A percentile compares a stretch with the other conserved stretches of the same genome.
phyloP scores from a whole-genome alignment of 75 land plant genomes.

The Isoetes taiwanensis region DNA sequence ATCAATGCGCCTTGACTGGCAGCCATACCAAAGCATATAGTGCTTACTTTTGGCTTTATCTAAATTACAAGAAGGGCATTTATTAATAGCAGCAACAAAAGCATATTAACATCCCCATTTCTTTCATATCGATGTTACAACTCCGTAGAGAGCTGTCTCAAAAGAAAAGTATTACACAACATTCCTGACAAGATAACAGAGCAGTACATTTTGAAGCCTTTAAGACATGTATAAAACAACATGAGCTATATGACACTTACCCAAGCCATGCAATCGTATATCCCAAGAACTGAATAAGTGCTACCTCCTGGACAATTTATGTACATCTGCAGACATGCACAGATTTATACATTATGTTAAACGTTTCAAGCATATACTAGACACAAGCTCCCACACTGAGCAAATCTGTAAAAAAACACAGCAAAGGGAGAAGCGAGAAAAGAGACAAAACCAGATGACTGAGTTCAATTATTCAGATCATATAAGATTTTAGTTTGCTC shows the following conservation, averaged over 20 bases:
- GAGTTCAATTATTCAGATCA: too few species aligned
- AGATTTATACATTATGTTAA: neutral
- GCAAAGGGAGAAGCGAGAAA: too few species aligned
- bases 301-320: conserved; percentile 95
- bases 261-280: conserved; percentile 97
- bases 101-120: too few species aligned
- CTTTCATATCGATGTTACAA: too few species aligned
- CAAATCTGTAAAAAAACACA: neutral
- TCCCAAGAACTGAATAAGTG: conserved; percentile 77
- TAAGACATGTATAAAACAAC: neutral
- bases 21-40: conserved; percentile 92
- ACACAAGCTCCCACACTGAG: too few species aligned
- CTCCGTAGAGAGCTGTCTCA: too few species aligned
- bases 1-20: conserved; percentile 94
- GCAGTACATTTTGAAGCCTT: neutral
- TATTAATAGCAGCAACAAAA: neutral
- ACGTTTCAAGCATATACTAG: too few species aligned
- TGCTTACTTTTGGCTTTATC: conserved; percentile 96
- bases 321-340: conserved; percentile 43
- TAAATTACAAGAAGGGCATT: conserved; percentile 17
- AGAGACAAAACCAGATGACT: too few species aligned
- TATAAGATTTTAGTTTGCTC: too few species aligned
- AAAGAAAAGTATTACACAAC: too few species aligned
- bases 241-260: too few species aligned
- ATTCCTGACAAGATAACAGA: too few species aligned